Conservation (phyloP, 2,329 filamentous ascomycete species). For the Trichoderma hamatum region DNA sequence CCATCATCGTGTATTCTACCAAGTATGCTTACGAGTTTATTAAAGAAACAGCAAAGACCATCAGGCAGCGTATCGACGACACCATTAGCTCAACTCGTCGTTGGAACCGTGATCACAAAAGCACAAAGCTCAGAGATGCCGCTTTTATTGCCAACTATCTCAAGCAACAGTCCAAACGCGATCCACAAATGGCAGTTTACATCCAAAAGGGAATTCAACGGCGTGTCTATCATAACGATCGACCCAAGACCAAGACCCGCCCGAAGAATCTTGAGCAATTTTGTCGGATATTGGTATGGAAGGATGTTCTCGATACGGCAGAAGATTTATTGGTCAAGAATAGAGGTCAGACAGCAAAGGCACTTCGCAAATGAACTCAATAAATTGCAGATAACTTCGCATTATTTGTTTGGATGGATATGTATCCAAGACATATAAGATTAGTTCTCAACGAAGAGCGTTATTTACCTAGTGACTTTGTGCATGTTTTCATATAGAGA, state of each 20-base stretch:
- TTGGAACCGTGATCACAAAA: conserved; percentile 46
- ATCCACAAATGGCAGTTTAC: conserved; percentile 39
- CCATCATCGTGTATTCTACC: no score
- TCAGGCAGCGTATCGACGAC: conserved; percentile 39
- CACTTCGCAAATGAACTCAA: conserved; percentile 27
- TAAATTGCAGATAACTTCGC: background rate
- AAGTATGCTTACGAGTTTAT: background rate
- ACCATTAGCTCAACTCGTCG: conserved; percentile 43
- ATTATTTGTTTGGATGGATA: background rate
- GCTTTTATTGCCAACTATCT: conserved; percentile 41
- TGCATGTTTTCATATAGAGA: no score
- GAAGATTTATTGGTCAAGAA: conserved; percentile 38
- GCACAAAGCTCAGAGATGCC: conserved; percentile 37
- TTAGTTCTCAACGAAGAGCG: no score
- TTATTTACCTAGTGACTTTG: no score
- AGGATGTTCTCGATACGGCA: conserved; percentile 41
- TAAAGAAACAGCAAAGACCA: background rate
- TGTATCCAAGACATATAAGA: background rate
- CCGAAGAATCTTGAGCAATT: conserved; percentile 40
- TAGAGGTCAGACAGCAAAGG: conserved; percentile 30
- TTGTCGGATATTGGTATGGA: conserved; percentile 39
- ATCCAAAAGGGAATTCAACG: conserved; percentile 40
- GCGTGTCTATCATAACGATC: conserved; percentile 30
- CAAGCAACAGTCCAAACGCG: conserved; percentile 42
- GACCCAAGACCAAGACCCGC: conserved; percentile 19